Evolutionary conservation across 345 rosid genomes (phyloP).

Genomic region (Brassica incana): DNA sequence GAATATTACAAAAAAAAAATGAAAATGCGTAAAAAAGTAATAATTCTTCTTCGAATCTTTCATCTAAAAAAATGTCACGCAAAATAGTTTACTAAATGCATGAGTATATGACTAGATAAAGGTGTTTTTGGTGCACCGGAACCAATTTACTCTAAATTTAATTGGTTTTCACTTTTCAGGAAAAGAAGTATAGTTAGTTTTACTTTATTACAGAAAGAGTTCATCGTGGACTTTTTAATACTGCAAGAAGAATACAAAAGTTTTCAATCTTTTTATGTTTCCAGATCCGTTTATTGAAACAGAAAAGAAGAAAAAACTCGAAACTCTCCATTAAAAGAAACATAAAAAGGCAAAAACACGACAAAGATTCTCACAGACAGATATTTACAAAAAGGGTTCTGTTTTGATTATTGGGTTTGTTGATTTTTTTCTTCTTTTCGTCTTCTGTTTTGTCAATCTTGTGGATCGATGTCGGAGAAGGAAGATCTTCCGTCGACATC

Average conservation of each 20-base stretch:
- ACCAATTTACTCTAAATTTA: too few relatives aligned
- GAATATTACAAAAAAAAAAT: background rate
- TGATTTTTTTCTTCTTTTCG: background rate
- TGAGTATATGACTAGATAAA: too few relatives aligned
- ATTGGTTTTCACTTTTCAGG: too few relatives aligned
- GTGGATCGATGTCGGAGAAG: slow-evolving; percentile 48
- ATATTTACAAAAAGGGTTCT: slow-evolving; percentile 33
- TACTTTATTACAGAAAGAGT: too few relatives aligned
- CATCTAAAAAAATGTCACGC: slow-evolving; percentile 3
- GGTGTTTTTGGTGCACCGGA: too few relatives aligned
- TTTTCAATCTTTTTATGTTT: slow-evolving; percentile 1
- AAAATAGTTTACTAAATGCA: too few relatives aligned
- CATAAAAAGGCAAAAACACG: slow-evolving; percentile 33
- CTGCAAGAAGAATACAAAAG: background rate
- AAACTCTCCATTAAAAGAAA: slow-evolving; percentile 14
- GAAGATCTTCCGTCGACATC: slow-evolving; percentile 44
- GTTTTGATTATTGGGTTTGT: background rate
- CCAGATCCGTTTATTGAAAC: slow-evolving; percentile 21
- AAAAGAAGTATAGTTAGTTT: too few relatives aligned
- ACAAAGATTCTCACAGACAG: slow-evolving; percentile 36
- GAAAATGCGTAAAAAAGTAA: background rate
- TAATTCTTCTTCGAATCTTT: background rate
- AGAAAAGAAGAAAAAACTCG: background rate
- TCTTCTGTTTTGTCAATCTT: slow-evolving; percentile 1
- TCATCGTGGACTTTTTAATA: too few relatives aligned